These are phyloP conservation scores for Rutidosis leptorrhynchoides DNA, from an alignment of 129 eudicot genomes.

Conservation along the genomic window DNA sequence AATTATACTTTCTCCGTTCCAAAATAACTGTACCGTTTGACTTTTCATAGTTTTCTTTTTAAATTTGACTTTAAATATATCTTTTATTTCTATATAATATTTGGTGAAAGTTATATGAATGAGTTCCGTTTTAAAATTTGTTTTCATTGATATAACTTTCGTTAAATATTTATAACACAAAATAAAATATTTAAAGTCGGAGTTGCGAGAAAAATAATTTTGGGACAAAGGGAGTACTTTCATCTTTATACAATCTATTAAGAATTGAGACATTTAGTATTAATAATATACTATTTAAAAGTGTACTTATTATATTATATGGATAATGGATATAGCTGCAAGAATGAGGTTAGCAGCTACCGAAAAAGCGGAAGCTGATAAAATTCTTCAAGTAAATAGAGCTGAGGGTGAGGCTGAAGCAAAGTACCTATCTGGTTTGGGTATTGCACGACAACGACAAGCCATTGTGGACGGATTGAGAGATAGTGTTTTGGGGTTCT, in stretches of 20 bases:
- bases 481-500: conserved; percentile 86
- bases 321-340: conserved; percentile 53
- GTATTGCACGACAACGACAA: conserved; percentile 91
- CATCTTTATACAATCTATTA: not conserved
- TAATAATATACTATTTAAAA: not conserved
- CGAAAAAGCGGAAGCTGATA: conserved; percentile 93
- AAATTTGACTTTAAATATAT: too few relatives aligned
- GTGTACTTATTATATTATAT: not conserved
- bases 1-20: too few relatives aligned
- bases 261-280: not conserved
- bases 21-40: too few relatives aligned
- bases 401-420: conserved; percentile 96
- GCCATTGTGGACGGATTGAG: conserved; percentile 88
- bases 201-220: too few relatives aligned
- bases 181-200: too few relatives aligned
- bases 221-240: too few relatives aligned
- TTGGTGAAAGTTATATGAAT: too few relatives aligned
- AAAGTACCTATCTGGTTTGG: conserved; percentile 74
- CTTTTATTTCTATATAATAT: too few relatives aligned
- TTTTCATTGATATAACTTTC: too few relatives aligned
- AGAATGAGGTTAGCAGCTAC: conserved; percentile 79
- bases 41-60: not conserved
- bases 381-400: conserved; percentile 72
- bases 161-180: too few relatives aligned
- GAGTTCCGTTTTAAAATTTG: too few relatives aligned